Evolutionary conservation across 805 yeast genomes (phyloP), one percentile per base, ranked within the genome.

Genomic region (Wickerhamiella brachini): DNA sequence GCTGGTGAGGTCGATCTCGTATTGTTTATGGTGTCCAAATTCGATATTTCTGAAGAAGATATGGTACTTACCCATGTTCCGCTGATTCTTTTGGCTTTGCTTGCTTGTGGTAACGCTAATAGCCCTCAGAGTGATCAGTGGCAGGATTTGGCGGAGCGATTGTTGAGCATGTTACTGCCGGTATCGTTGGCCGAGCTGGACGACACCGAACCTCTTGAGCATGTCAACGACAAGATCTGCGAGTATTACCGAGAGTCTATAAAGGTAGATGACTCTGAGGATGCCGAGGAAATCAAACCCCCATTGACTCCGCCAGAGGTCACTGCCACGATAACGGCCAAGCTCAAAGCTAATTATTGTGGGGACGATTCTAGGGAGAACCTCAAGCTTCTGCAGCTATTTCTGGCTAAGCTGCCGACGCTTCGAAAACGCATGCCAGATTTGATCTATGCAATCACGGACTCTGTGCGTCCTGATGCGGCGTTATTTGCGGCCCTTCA

Each of bases 31-130:
- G 56, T 87, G 12, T 69, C 71, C 21, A 74, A 75, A 49, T 90
- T 86, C 68, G 77, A 85, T 56, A 79, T 88, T 26, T 77, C 76
- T 43, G 98, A 90, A 56, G 97, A 88, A 57, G 97, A 88, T 55
- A 86, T 87, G 83, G 66, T 82, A 7, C 69, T 78, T 0, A 73
- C 75, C 18, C 96, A 90, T 62, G 68, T 84, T 7, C 97, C 97
- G 0, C 65, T 86, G 44, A 73, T 84, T 0, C 62, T 88, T 1
- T 57, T 86, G 18, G 68, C 75, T 5, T n/a, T 45, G 24, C 55
- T 55, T 15, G n/a, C 29, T 8, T 9, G 3, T 29, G 22, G 43
- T 22, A 31, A 51, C 18, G 4, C 20, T 7, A 4, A 6, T 3
- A 37, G 20, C n/a, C 20, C 7, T 13, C 41, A 37, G 5, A 4